Conservation (phyloP, 2,329 filamentous ascomycete species). For the Colletotrichum gigasporum region DNA sequence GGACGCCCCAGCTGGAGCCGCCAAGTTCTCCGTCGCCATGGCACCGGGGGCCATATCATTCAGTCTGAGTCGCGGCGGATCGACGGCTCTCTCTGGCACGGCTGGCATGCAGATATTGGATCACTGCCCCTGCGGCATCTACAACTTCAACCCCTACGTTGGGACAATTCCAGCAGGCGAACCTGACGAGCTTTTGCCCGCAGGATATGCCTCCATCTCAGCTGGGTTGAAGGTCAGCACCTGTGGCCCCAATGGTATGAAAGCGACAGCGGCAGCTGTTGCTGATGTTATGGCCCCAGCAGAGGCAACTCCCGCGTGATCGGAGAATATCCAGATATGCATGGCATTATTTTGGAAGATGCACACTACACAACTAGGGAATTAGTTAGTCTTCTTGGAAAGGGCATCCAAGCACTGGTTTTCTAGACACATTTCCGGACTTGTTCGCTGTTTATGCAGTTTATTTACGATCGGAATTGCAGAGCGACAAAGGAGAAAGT, state of each 20-base stretch:
- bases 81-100: conserved; percentile 53
- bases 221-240: conserved; percentile 40
- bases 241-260: conserved; percentile 32
- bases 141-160: conserved; percentile 67
- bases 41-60: conserved; percentile 58
- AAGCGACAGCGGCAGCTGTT: neutral
- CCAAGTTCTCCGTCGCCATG: conserved; percentile 55
- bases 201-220: conserved; percentile 41
- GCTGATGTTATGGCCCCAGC: neutral
- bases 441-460: too few species aligned
- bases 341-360: too few species aligned
- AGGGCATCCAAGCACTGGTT: too few species aligned
- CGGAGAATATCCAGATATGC: too few species aligned
- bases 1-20: conserved; percentile 55
- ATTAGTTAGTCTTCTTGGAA: too few species aligned
- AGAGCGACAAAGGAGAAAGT: too few species aligned
- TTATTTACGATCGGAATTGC: too few species aligned
- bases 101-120: conserved; percentile 60
- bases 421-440: too few species aligned
- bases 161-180: conserved; percentile 54
- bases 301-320: neutral
- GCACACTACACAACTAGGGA: too few species aligned
- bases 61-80: conserved; percentile 49
- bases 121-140: conserved; percentile 60
- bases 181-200: conserved; percentile 46